Evolutionary conservation across 2,329 filamentous ascomycete species (phyloP).

Genomic region (Colletotrichum neosansevieriae): DNA sequence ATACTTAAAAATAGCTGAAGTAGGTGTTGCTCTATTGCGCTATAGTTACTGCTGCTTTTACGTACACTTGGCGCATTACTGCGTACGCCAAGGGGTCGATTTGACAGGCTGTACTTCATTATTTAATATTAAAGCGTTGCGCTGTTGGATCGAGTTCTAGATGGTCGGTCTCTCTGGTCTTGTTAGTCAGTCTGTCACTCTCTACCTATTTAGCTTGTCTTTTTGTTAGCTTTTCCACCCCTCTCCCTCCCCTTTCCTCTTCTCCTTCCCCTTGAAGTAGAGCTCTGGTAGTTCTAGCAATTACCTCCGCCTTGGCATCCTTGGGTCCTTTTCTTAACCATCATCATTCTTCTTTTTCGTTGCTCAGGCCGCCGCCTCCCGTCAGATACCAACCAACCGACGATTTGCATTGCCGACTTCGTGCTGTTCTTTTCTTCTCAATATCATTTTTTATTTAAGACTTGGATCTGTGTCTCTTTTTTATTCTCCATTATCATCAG

Average conservation of each 20-base stretch:
- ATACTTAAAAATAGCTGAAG: too few relatives aligned
- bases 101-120: too few relatives aligned
- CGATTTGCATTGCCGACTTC: not conserved
- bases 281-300: constrained; percentile 61
- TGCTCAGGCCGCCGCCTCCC: constrained; percentile 15
- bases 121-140: constrained; percentile 30
- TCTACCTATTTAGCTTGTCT: constrained; percentile 25
- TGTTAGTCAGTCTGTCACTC: constrained; percentile 37
- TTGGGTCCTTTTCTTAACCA: constrained; percentile 43
- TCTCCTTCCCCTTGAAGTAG: constrained; percentile 48
- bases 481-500: not conserved
- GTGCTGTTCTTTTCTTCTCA: not conserved
- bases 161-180: not conserved
- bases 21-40: too few relatives aligned
- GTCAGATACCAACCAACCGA: not conserved
- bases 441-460: not conserved
- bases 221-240: not conserved
- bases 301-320: constrained; percentile 48
- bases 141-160: not conserved
- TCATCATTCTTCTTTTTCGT: constrained; percentile 19
- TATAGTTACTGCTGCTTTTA: too few relatives aligned
- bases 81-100: too few relatives aligned
- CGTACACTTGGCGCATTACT: too few relatives aligned
- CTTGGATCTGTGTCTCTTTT: not conserved
- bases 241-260: constrained; percentile 34